Base-by-base conservation (phyloP, 257 asterid species). In the Asclepias syriaca region DNA sequence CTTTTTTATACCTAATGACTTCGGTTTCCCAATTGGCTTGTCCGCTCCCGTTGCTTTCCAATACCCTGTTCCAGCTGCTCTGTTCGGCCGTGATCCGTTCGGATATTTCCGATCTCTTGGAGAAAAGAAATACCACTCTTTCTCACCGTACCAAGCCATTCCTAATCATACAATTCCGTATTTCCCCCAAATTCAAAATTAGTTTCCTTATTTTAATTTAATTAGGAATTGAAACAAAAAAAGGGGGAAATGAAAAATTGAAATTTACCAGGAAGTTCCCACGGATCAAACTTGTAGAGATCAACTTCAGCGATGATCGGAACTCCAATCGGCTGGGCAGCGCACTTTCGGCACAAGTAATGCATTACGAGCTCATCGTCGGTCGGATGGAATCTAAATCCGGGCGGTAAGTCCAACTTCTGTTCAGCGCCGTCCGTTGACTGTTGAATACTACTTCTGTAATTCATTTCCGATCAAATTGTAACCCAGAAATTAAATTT, bases 21-120 rank as follows among this genome's bases (percentile, higher is more conserved):
- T 87, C 1, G 92, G 95, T 59, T 85, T 84, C 19, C 92, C 96
- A 6, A 89, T 84, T 24, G 90, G 90, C 85, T 89, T 89, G 70
- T 89, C 96, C 0, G 96, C 96, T 61, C 96, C 92, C 27, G 92
- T 89, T 10, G 96, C 96, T 49, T 89, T 89, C 96, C 92, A 89
- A 70, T 87, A 89, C 10, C 92, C 96, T 7, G 75, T 13, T 29
- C 90, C 96, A 0, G 95, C 91, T 0, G 89, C 87, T 78, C 96
- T 57, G 72, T 85, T 89, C 2, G 96, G 96, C 46, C 96, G 82
- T 3, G 90, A 89, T 65, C 96, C 90, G 80, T 89, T 89, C 0
- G 96, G 96, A 34, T 89, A 89, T 76, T 89, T 89, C 24, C 96
- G 77, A 64, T 85, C 96, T 46, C 95, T 84, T 3, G 95, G 92